Base-by-base conservation (phyloP, 192 early-diverging fungal species). In the Gonapodya prolifera region DNA sequence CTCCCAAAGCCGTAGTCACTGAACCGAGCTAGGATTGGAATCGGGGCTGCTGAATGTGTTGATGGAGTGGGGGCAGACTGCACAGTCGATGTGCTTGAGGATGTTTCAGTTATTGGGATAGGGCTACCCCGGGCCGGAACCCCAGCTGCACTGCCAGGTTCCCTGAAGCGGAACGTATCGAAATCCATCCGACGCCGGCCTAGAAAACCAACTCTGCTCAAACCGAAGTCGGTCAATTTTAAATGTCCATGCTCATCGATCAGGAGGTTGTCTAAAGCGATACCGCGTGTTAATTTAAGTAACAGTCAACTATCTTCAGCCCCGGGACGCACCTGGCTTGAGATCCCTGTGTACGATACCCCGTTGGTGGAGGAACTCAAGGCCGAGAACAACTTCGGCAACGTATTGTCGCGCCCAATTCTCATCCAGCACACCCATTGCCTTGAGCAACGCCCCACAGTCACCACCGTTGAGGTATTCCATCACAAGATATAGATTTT, bases 401-500 rank as follows among this genome's bases (percentile, higher is more conserved):
- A 95, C 79, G 80, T 95, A 95, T 77, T 93, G 94, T 36, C 88
- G 87, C 0, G 93, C 91, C 94, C 94, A 95, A 73, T 91, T 89
- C 69, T 94, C 92, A 69, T 93, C 89, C 69, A 95, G 82, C 36
- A 79, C 81, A 30, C 89, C 89, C 34, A 94, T 75, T 0, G 84
- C 84, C 76, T 95, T 95, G 33, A 95, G 81, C 18, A 95, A 80
- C 1, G 94, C 91, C n/a, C 92, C 92, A 77, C 93, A 94, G 80
- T 95, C 94, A 2, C 94, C 94, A 34, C 94, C 94, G 78, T 93
- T 94, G 34, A 95, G 80, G 80, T 94, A 95, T 77, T 95, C 94
- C 87, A 95, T 89, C 0, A 95, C 94, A 17, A 95, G 80, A 79
- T 94, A 95, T 23, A 95, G 78, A 77, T 94, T 92, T 35, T 95